Conservation (phyloP, 768 basidiomycete species). For the Rhizopogon vinicolor region DNA sequence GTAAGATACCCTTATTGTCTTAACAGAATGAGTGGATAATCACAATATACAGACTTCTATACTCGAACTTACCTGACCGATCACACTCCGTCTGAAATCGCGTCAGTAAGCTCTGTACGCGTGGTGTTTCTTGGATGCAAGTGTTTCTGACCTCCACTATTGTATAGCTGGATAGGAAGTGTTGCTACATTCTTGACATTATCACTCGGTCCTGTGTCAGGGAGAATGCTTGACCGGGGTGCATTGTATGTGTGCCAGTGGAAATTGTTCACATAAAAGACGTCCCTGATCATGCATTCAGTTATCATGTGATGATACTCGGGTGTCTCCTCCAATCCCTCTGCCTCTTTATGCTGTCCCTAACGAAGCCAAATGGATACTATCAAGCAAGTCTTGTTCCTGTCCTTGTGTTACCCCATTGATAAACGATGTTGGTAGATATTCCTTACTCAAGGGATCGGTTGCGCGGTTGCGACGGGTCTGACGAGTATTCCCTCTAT, state of each 20-base stretch:
- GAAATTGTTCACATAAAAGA: neutral
- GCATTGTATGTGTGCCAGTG: conserved; percentile 34
- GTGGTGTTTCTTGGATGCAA: neutral
- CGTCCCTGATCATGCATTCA: conserved; percentile 7
- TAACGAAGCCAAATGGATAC: conserved; percentile 31
- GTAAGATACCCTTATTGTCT: conserved; percentile 5
- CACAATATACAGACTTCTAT: conserved; percentile 30
- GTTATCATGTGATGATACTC: conserved; percentile 39
- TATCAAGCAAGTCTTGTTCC: conserved; percentile 25
- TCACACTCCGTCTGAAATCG: conserved; percentile 30
- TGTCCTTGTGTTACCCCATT: neutral
- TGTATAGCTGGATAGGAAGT: conserved; percentile 42
- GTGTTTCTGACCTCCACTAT: neutral
- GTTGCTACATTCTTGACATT: conserved; percentile 41
- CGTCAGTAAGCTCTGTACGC: conserved; percentile 18
- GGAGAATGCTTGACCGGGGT: conserved; percentile 47
- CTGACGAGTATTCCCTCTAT: conserved; percentile 42
- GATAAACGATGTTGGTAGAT: conserved; percentile 28
- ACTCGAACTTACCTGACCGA: conserved; percentile 30
- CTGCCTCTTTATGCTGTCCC: conserved; percentile 40
- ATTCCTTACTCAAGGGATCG: conserved; percentile 42
- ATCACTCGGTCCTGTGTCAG: conserved; percentile 40
- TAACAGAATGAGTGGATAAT: neutral
- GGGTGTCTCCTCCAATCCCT: conserved; percentile 40
- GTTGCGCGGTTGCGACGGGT: conserved; percentile 26